These are phyloP conservation scores for Corymbia maculata DNA, from an alignment of 345 rosid genomes.

Conservation along the genomic window DNA sequence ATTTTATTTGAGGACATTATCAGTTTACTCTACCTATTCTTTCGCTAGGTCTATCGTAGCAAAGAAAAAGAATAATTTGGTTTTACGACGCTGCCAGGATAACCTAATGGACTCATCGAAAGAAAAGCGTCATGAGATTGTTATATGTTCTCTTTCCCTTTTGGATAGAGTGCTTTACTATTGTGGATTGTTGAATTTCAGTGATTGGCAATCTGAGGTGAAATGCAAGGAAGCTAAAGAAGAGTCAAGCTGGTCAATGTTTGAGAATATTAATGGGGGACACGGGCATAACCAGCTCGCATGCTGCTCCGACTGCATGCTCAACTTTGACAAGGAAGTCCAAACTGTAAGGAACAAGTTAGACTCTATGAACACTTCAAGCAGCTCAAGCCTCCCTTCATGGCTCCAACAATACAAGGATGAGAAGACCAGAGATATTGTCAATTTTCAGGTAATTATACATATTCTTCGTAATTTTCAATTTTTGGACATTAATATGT, in stretches of 20 bases:
- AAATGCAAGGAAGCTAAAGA: constrained; percentile 12
- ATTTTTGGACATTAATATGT: neutral
- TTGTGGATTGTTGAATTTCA: constrained; percentile 6
- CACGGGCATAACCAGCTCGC: constrained; percentile 2
- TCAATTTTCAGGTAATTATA: constrained; percentile 18
- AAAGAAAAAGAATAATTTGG: too few species aligned
- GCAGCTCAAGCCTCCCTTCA: constrained; percentile 39
- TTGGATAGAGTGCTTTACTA: neutral
- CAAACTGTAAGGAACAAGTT: constrained; percentile 12
- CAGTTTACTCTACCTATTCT: neutral
- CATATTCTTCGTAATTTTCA: neutral
- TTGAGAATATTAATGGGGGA: constrained; percentile 7
- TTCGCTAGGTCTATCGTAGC: neutral
- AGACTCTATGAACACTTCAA: neutral
- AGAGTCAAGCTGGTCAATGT: constrained; percentile 17
- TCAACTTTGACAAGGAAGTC: constrained; percentile 19
- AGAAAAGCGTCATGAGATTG: neutral
- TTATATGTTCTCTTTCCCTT: neutral
- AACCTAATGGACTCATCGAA: too few species aligned
- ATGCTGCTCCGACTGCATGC: constrained; percentile 17
- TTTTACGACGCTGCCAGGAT: too few species aligned
- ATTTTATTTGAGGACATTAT: neutral
- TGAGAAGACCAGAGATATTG: constrained; percentile 14
- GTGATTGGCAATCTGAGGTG: constrained; percentile 17
- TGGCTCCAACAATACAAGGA: constrained; percentile 60